Conservation (phyloP, 2,329 filamentous ascomycete genomes). For the Coleophoma eucalyptorum region DNA sequence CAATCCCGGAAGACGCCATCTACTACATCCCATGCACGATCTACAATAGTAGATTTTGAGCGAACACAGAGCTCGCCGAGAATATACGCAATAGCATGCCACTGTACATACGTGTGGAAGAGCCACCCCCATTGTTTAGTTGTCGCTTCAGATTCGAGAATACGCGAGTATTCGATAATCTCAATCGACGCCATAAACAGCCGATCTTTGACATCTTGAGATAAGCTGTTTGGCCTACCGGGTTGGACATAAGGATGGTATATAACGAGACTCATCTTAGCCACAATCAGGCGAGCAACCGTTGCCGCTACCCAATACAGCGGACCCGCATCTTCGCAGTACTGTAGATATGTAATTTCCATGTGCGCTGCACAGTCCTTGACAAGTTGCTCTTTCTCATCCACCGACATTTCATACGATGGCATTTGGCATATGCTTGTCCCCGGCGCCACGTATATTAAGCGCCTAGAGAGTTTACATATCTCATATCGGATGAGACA, state of each 20-base stretch:
- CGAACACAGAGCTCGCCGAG: conserved; percentile 33
- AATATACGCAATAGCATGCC: conserved; percentile 40
- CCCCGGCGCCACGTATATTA: conserved; percentile 21
- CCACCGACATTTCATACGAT: conserved; percentile 13
- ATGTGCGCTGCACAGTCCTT: conserved; percentile 22
- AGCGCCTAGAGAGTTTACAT: conserved; percentile 16
- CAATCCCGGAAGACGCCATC: conserved; percentile 26
- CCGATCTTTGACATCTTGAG: conserved; percentile 30
- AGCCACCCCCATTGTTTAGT: conserved; percentile 38
- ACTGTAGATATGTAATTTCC: conserved; percentile 26
- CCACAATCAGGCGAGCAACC: conserved; percentile 31
- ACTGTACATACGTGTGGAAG: conserved; percentile 35
- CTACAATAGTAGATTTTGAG: conserved; percentile 30
- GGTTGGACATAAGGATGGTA: conserved; percentile 28
- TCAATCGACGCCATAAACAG: conserved; percentile 34
- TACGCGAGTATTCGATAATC: conserved; percentile 34
- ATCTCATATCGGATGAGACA: conserved; percentile 31
- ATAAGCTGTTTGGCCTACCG: conserved; percentile 22
- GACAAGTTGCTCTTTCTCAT: conserved; percentile 27
- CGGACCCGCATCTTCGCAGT: conserved; percentile 34
- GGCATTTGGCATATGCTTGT: conserved; percentile 2
- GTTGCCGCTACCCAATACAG: conserved; percentile 49
- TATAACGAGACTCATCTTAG: conserved; percentile 34
- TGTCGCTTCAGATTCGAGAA: conserved; percentile 30
- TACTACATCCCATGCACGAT: conserved; percentile 35